Evolutionary conservation across 1,139 yeast species (phyloP), one percentile per base, ranked within the genome.

Genomic region (Hyphopichia burtonii): DNA sequence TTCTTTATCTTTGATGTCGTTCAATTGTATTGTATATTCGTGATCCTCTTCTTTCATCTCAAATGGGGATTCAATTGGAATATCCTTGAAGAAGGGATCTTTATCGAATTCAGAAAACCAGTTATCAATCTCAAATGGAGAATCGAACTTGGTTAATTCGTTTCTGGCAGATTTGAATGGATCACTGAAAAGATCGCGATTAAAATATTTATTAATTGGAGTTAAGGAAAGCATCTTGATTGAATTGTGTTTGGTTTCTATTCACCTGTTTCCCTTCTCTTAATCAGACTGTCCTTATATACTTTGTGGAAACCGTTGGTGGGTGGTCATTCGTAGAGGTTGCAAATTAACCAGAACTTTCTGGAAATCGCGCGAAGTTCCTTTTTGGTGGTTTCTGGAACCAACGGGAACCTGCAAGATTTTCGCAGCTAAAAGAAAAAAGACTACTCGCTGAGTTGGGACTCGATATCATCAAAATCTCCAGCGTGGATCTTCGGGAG

Each of bases 401-500:
- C n/a, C n/a, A n/a, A n/a, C n/a, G n/a, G n/a, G n/a, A n/a, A 20
- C 23, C 23, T 20, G 23, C 23, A 6, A 8, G 8, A 5, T 6
- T 20, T 20, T 20, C 23, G 23, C 23, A 20, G 8, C 23, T 20
- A 20, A 20, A 20, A 20, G 8, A 20, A 20, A 20, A 20, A 20
- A 8, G 23, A 6, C 23, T 20, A 16, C 12, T 19, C 31, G 14
- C 23, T 37, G 27, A 37, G 14, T 20, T 31, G 19, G 4, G 30
- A 45, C 25, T 53, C 52, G 25, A 41, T 44, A 38, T 44, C 46
- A 15, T 44, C 47, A 17, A 45, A 36, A 38, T 55, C 59, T 18
- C 54, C 57, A 3, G 35, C 16, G 41, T 62, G 61, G 44, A 59
- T 55, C 25, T 49, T 54, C 7, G 73, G 73, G 50, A 63, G 54